Conservation (phyloP, 495 filamentous ascomycete genomes). For the Talaromyces adpressus region DNA sequence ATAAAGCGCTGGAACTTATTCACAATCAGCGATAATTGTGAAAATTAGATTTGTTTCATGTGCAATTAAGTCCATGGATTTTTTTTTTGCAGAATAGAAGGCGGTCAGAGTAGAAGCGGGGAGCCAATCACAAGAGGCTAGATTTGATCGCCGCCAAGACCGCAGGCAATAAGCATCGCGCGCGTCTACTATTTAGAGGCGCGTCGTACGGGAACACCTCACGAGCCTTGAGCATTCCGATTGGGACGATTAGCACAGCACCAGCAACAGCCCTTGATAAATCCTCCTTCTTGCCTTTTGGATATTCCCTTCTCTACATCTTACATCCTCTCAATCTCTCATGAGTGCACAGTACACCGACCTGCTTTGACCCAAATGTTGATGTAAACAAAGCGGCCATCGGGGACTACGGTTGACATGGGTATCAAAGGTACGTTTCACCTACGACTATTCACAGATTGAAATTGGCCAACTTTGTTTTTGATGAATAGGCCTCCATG, state of each 20-base stretch:
- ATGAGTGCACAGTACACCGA: background rate
- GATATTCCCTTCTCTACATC: background rate
- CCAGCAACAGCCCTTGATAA: background rate
- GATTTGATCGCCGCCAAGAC: background rate
- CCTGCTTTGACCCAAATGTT: background rate
- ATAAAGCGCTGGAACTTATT: background rate
- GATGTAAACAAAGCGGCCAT: conserved; percentile 22
- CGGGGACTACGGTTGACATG: conserved; percentile 42
- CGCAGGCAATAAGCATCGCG: background rate
- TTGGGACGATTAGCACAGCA: background rate
- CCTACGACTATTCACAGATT: background rate
- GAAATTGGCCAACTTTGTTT: background rate
- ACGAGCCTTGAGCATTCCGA: conserved; percentile 19
- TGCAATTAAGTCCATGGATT: background rate
- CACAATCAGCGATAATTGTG: background rate
- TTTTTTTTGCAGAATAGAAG: conserved; percentile 19
- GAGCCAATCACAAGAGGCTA: conserved; percentile 14
- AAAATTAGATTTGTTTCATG: background rate
- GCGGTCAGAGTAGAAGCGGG: conserved; percentile 13
- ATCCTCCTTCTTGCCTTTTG: background rate
- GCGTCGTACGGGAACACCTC: conserved; percentile 11
- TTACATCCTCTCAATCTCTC: background rate
- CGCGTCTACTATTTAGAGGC: conserved; percentile 4
- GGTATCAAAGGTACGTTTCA: conserved; percentile 57
- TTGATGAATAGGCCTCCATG: conserved; percentile 62